Evolutionary conservation across 345 rosid genomes (phyloP).

Genomic region (Euphorbia tirucalli): DNA sequence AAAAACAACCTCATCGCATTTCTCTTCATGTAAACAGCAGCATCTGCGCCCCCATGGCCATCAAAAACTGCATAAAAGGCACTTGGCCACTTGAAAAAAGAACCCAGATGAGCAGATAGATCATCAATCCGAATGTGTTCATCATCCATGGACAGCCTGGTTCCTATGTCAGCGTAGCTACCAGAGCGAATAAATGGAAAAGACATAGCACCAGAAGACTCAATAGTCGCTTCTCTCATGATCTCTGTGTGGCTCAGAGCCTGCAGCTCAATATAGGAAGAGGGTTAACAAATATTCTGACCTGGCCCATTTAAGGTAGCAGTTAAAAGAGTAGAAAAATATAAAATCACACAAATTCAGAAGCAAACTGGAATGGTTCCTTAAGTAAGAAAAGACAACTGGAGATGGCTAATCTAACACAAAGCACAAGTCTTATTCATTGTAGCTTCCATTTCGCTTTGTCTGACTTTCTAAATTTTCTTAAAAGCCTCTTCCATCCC

Average conservation of each 20-base stretch:
- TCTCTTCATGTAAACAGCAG: constrained; percentile 71
- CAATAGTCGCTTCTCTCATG: constrained; percentile 25
- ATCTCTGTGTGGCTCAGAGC: constrained; percentile 38
- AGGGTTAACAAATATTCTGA: constrained; percentile 12
- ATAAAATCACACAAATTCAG: not conserved
- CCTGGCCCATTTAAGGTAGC: not conserved
- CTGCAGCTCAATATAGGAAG: constrained; percentile 23
- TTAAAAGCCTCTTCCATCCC: not conserved
- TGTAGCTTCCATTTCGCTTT: not conserved
- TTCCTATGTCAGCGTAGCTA: constrained; percentile 66
- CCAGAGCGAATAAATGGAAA: constrained; percentile 78
- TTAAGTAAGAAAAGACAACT: not conserved
- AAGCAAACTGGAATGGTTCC: not conserved
- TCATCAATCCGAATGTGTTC: constrained; percentile 80
- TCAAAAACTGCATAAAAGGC: constrained; percentile 94
- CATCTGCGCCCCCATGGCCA: constrained; percentile 90
- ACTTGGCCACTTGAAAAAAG: constrained; percentile 58
- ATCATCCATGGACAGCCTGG: constrained; percentile 72
- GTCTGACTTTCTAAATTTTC: not conserved
- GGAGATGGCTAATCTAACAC: not conserved
- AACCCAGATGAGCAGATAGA: constrained; percentile 54
- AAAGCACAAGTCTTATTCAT: not conserved
- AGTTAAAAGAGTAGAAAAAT: not conserved
- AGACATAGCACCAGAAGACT: constrained; percentile 35
- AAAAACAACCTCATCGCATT: constrained; percentile 70